Conservation (phyloP, 495 filamentous ascomycete genomes). For the Tuber indicum region DNA sequence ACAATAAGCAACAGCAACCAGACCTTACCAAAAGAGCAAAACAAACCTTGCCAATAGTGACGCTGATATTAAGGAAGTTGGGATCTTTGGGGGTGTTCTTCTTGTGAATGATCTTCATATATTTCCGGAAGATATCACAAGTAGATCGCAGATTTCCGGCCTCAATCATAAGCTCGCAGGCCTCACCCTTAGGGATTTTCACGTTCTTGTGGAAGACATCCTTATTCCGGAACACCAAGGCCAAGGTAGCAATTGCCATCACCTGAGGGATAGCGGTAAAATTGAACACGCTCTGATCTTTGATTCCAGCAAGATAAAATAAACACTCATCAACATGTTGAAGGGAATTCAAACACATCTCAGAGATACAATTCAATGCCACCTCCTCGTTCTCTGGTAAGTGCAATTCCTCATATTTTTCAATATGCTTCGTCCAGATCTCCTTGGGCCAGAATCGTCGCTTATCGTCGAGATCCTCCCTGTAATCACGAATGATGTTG, state of each 20-base stretch:
- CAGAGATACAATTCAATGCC: conserved; percentile 81
- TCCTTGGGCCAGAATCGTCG: conserved; percentile 90
- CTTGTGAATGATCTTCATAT: conserved; percentile 74
- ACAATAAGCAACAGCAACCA: conserved; percentile 27
- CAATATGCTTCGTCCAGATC: conserved; percentile 91
- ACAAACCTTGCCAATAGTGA: conserved; percentile 77
- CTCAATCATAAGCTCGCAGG: conserved; percentile 83
- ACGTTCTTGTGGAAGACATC: conserved; percentile 78
- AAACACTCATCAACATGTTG: conserved; percentile 85
- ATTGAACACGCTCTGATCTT: conserved; percentile 99
- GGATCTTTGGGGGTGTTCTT: conserved; percentile 94
- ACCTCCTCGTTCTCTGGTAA: conserved; percentile 68
- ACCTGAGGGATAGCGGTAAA: conserved; percentile 96
- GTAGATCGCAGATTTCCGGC: conserved; percentile 78
- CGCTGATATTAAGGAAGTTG: conserved; percentile 87
- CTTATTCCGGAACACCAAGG: conserved; percentile 88
- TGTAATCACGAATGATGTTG: conserved; percentile 94
- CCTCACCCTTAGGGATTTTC: conserved; percentile 94
- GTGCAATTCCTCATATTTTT: conserved; percentile 83
- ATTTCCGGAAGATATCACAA: conserved; percentile 70
- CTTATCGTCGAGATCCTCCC: conserved; percentile 79
- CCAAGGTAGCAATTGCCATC: conserved; percentile 94
- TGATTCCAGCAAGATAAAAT: conserved; percentile 92
- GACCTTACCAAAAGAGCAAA: conserved; percentile 9
- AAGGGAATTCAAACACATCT: conserved; percentile 88